Conservation (phyloP, 495 filamentous ascomycete genomes). For the Parathielavia hyrcaniae region DNA sequence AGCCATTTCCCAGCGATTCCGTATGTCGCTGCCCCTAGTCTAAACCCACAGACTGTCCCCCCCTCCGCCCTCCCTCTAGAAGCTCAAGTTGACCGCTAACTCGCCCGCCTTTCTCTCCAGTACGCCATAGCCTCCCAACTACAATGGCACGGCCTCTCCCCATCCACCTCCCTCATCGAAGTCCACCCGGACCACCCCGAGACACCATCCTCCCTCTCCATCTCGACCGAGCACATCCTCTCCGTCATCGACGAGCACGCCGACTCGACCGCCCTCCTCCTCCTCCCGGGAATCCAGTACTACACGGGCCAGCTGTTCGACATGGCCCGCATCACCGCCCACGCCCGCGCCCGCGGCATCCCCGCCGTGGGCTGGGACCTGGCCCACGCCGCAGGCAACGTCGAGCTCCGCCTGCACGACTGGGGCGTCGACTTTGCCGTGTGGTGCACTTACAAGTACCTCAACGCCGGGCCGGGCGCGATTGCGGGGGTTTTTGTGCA, state of each 20-base stretch:
- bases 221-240: constrained; percentile 68
- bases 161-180: constrained; percentile 60
- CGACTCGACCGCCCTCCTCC: constrained; percentile 64
- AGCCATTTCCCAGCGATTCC: constrained; percentile 93
- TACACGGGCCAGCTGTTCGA: constrained; percentile 91
- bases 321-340: constrained; percentile 72
- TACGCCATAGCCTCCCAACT: constrained; percentile 88
- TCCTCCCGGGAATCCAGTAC: constrained; percentile 89
- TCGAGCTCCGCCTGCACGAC: constrained; percentile 74
- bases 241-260: constrained; percentile 74
- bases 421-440: constrained; percentile 94
- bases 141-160: constrained; percentile 62
- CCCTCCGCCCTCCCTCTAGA: not conserved
- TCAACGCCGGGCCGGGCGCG: constrained; percentile 82
- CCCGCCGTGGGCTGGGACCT: constrained; percentile 92
- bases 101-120: too few species aligned
- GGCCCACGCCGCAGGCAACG: constrained; percentile 90
- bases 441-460: constrained; percentile 97
- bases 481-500: constrained; percentile 88
- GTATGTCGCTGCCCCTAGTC: constrained; percentile 29
- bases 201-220: constrained; percentile 35
- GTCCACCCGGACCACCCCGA: constrained; percentile 47
- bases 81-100: too few species aligned
- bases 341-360: constrained; percentile 71
- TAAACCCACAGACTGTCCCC: not conserved